Base-by-base conservation (phyloP, 1,139 yeast species). In the Magnusiomyces sp. region DNA sequence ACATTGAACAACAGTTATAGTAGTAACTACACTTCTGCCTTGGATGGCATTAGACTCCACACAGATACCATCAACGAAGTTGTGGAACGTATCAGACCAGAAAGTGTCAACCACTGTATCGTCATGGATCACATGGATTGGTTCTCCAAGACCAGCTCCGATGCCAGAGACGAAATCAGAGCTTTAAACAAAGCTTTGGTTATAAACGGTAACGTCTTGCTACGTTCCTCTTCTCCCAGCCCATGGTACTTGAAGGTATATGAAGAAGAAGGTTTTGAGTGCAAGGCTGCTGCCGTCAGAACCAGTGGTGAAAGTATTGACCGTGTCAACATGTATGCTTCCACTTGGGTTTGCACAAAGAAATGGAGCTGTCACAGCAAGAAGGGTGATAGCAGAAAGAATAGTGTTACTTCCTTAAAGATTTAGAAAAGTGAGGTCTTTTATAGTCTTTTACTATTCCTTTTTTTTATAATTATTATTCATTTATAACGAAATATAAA, bases 121-220 rank as follows among this genome's bases (percentile, higher is more conserved):
- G 83, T 86, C 51, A 86, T 86, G 95, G 95, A 86, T 65, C 95
- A 86, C 64, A 83, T 85, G 92, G 95, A 86, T 66, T 86, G 95
- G 95, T 85, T 85, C 62, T 81, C 80, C 58, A 83, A 86, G 40
- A 65, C 72, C 19, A 83, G 83, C 16, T 59, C 61, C 7, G 90
- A 82, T 34, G 92, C 87, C 11, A 69, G 73, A 46, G 71, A 74
- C 49, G 95, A 86, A 64, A 81, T 86, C 57, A 63, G 72, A 32
- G 86, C 88, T 0, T 71, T 85, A 48, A 75, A 74, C 62, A 72
- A 74, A 49, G 84, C 89, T 27, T 72, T 86, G 53, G 76, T 77
- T 6, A 73, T 74, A 29, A 80, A 81, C 41, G 95, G 95, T 9
- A 73, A 88, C 55, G 92, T 85, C 5, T 68, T 86, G 77, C 71